These are phyloP conservation scores for Saitozyma sp. DNA, from an alignment of 768 basidiomycete species.

Conservation along the genomic window DNA sequence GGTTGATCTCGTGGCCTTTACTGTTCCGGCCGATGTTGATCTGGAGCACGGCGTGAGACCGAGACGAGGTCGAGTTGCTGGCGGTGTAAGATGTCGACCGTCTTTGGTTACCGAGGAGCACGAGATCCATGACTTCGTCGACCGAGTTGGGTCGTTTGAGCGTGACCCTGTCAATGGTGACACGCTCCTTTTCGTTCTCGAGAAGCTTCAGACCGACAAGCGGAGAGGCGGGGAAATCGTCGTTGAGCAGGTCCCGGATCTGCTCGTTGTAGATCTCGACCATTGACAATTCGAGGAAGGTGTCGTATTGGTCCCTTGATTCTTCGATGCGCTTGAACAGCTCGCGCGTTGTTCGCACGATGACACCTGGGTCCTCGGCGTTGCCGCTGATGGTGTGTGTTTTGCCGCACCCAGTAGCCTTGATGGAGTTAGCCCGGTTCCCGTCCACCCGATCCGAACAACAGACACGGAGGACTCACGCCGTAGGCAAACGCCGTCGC, in stretches of 20 bases:
- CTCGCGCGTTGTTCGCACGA: conserved; percentile 95
- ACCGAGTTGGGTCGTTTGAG: conserved; percentile 78
- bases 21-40: conserved; percentile 88
- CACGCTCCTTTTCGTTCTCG: conserved; percentile 76
- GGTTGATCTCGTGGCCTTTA: conserved; percentile 67
- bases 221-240: conserved; percentile 61
- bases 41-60: conserved; percentile 96
- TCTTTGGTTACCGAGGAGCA: conserved; percentile 80
- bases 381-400: conserved; percentile 98
- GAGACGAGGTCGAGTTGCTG: conserved; percentile 93
- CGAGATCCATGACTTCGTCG: conserved; percentile 91
- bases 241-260: conserved; percentile 89
- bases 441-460: no score
- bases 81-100: conserved; percentile 92
- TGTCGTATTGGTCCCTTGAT: conserved; percentile 76
- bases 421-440: background rate
- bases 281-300: conserved; percentile 88
- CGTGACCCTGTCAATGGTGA: conserved; percentile 82
- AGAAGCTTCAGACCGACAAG: conserved; percentile 88
- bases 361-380: conserved; percentile 81
- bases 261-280: conserved; percentile 99
- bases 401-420: conserved; percentile 99
- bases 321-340: conserved; percentile 91
- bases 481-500: conserved; percentile 98
- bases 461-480: conserved; percentile 59